phyloP scores from a whole-genome alignment of 2,329 filamentous ascomycete species.

The Penicillium frequentans region DNA sequence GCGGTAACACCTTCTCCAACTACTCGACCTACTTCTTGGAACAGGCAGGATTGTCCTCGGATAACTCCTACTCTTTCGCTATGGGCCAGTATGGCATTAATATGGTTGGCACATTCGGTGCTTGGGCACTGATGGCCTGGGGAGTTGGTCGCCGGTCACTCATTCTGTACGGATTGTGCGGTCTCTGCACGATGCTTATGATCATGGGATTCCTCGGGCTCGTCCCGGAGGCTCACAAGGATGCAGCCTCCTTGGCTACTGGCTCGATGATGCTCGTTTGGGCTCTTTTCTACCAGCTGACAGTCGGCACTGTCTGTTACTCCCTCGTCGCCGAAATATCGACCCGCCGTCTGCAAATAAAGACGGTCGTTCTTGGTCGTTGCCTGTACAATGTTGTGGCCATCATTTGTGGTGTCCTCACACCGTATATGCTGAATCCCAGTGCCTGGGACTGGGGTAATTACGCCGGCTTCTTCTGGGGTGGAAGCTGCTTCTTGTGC shows the following conservation, averaged over 20 bases:
- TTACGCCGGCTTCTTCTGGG: constrained; percentile 87
- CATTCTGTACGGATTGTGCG: constrained; percentile 73
- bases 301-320: constrained; percentile 87
- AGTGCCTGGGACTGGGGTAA: constrained; percentile 85
- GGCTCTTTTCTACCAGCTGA: constrained; percentile 81
- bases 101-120: constrained; percentile 77
- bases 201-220: constrained; percentile 82
- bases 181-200: constrained; percentile 73
- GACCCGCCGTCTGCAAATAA: constrained; percentile 80
- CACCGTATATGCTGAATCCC: constrained; percentile 91
- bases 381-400: constrained; percentile 79
- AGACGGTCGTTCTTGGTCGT: constrained; percentile 84
- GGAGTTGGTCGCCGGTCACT: constrained; percentile 74
- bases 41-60: constrained; percentile 54
- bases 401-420: constrained; percentile 78
- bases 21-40: constrained; percentile 63
- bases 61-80: constrained; percentile 56
- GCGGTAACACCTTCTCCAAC: constrained; percentile 63
- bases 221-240: constrained; percentile 60
- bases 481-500: constrained; percentile 75
- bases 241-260: constrained; percentile 69
- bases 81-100: constrained; percentile 65
- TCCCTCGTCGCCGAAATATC: constrained; percentile 84
- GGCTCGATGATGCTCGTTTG: constrained; percentile 83
- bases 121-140: constrained; percentile 75